Conservation (phyloP, 306 rosid species). For the Psophocarpus tetragonolobus region DNA sequence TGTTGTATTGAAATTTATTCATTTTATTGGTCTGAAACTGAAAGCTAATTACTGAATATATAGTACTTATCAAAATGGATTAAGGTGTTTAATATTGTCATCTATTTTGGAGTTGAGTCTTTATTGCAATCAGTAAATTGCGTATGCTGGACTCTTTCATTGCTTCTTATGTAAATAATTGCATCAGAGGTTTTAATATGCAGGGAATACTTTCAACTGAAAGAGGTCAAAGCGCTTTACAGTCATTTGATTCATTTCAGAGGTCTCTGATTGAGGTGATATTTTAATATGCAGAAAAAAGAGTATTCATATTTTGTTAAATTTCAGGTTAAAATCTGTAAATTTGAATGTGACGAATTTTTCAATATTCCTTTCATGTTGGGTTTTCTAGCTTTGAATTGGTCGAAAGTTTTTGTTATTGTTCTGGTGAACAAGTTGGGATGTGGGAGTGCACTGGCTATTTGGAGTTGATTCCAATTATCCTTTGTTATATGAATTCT, state of each 20-base stretch:
- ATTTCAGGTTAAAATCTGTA: background rate
- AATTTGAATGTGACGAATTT: background rate
- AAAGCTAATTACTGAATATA: background rate
- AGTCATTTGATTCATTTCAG: constrained; percentile 69
- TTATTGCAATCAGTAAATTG: background rate
- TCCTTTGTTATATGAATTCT: background rate
- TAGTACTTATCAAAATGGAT: background rate
- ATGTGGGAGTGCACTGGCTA: background rate
- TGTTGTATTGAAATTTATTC: background rate
- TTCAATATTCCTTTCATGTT: background rate
- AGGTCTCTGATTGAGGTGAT: constrained; percentile 79
- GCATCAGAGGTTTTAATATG: constrained; percentile 20
- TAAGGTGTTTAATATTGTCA: background rate
- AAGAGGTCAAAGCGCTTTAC: constrained; percentile 69
- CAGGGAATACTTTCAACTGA: constrained; percentile 89
- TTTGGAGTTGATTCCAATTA: constrained; percentile 2
- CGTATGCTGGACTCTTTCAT: background rate
- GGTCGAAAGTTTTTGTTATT: constrained; percentile 3
- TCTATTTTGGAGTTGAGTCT: background rate
- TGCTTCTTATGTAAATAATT: constrained; percentile 25
- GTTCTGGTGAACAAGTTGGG: background rate
- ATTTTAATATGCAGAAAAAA: background rate
- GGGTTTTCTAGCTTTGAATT: background rate
- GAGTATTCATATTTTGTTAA: background rate
- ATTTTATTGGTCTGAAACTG: constrained; percentile 14